Percentiles rank a stretch among this genome's conserved stretches.
phyloP scores from a whole-genome alignment of 1,139 yeast genomes.

The Protomyces macrosporus region DNA sequence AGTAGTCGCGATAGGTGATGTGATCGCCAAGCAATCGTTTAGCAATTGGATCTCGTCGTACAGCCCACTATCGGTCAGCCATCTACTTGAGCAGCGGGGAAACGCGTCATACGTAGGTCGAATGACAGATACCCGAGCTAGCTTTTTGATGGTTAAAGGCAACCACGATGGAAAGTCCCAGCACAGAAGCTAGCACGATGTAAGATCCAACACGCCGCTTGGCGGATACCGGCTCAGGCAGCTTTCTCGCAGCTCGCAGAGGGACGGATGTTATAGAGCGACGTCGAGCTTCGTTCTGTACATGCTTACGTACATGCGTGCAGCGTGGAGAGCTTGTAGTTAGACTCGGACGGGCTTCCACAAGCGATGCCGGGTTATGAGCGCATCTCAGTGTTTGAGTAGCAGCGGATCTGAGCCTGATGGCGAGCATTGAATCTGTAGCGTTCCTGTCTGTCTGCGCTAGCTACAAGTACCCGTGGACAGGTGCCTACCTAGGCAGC shows the following conservation, averaged over 20 bases:
- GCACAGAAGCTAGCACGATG: not conserved
- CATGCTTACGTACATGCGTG: too few relatives aligned
- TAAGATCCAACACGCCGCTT: not conserved
- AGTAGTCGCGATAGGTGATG: conserved; percentile 58
- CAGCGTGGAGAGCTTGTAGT: too few relatives aligned
- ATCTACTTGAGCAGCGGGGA: not conserved
- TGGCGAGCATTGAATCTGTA: too few relatives aligned
- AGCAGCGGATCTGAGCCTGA: too few relatives aligned
- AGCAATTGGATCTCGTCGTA: conserved; percentile 73
- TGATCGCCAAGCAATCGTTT: conserved; percentile 63
- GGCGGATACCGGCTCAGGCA: not conserved
- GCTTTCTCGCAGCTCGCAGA: not conserved
- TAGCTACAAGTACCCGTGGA: too few relatives aligned
- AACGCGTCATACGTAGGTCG: conserved; percentile 3
- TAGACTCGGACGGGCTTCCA: too few relatives aligned
- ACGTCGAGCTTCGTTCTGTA: too few relatives aligned
- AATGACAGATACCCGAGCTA: conserved; percentile 18
- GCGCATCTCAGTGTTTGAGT: too few relatives aligned
- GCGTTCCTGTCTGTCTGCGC: too few relatives aligned
- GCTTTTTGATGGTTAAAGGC: conserved; percentile 22
- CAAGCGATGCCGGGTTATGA: too few relatives aligned
- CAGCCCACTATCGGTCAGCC: conserved; percentile 46
- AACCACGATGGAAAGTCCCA: not conserved
- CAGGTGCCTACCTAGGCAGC: too few relatives aligned
- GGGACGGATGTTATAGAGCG: not conserved